Evolutionary conservation across 768 basidiomycete genomes (phyloP), one percentile per base, ranked within the genome.

Genomic region (Xerocomus potaroensis): DNA sequence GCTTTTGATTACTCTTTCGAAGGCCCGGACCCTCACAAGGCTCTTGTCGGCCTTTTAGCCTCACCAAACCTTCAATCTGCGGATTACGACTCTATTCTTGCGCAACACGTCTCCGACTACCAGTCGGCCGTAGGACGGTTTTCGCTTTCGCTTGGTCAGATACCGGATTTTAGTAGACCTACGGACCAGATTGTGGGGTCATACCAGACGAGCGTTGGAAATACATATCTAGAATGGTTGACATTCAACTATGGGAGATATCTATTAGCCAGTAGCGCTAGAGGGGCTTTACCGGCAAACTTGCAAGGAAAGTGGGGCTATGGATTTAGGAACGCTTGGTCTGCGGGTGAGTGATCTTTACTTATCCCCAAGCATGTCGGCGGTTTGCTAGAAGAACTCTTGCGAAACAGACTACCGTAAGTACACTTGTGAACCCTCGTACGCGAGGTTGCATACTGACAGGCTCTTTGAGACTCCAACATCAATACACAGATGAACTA

Each of bases 401-500:
- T 40, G 10, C 32, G 34, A 35, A 40, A 53, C 26, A 73, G 77
- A 78, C 65, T 77, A 78, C 47, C 75, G 77, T 72, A 48, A 56
- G 68, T 60, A 16, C 15, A 27, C n/a, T 29, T 18, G 18, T 30
- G 33, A 32, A 16, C 5, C 2, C 11, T n/a, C 12, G 14, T n/a
- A n/a, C n/a, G n/a, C n/a, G n/a, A n/a, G n/a, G n/a, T 23, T 5
- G 16, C 21, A 41, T 29, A 34, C 3, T 51, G 15, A 38, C 8
- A 18, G 23, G 12, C 23, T 33, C 16, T 22, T 47, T n/a, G n/a
- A 85, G 84, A 87, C 56, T 75, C 85, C 26, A 88, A 89, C 48
- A 84, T 89, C 53, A 89, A 89, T 51, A 73, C 84, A 32, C 86
- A 89, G 60, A 87, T 87, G 86, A 88, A 86, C 57, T 86, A 87